Conservation (phyloP, 352 stramenopile genomes). For the Pythium plurisporium region DNA sequence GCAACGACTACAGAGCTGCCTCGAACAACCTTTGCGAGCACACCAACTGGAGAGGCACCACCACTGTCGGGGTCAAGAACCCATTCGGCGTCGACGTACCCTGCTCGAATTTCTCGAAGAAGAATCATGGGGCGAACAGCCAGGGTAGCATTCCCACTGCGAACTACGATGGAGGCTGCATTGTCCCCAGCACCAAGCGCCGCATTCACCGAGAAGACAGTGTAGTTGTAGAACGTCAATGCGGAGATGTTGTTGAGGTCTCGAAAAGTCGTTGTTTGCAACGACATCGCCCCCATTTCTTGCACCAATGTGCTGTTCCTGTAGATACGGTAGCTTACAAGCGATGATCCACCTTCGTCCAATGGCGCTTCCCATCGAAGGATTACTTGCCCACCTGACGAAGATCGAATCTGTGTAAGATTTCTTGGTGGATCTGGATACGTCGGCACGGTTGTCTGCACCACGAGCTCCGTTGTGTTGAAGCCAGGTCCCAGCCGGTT, state of each 20-base stretch:
- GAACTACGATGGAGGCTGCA: constrained; percentile 10
- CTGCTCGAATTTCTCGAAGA: constrained; percentile 23
- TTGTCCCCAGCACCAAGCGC: not conserved
- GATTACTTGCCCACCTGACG: constrained; percentile 37
- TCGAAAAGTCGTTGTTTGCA: constrained; percentile 14
- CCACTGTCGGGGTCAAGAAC: constrained; percentile 26
- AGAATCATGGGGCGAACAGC: constrained; percentile 16
- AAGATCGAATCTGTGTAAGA: constrained; percentile 23
- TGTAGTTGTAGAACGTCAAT: constrained; percentile 36
- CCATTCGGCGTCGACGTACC: constrained; percentile 25
- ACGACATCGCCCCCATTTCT: not conserved
- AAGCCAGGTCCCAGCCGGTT: constrained; percentile 34
- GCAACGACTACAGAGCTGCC: constrained; percentile 10
- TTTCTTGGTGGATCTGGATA: constrained; percentile 28
- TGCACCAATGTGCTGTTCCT: constrained; percentile 27
- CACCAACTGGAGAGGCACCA: constrained; percentile 16
- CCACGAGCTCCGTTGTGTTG: constrained; percentile 29
- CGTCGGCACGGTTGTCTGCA: constrained; percentile 28
- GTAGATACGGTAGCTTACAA: constrained; percentile 38
- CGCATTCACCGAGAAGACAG: constrained; percentile 30
- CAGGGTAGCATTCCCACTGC: constrained; percentile 19
- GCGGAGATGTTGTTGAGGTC: constrained; percentile 29
- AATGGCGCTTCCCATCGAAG: constrained; percentile 37
- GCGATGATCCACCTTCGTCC: constrained; percentile 30
- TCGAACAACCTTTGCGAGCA: not conserved